Evolutionary conservation across 805 yeast species (phyloP).

Genomic region (Danielozyma ontarioensis): DNA sequence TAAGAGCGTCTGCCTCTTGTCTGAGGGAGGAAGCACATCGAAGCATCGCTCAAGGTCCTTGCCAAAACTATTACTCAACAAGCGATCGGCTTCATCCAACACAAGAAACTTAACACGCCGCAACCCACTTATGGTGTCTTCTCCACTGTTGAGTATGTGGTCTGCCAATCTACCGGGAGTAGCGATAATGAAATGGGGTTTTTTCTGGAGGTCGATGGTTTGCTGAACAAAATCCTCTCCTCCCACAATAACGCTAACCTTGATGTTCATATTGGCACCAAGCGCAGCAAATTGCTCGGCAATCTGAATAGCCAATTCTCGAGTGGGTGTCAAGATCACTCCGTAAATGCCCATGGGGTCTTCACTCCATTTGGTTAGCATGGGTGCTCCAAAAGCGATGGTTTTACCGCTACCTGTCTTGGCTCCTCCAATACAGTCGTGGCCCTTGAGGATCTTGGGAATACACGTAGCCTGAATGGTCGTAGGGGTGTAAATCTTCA

Average conservation of each 20-base stretch:
- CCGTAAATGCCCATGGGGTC: constrained; percentile 95
- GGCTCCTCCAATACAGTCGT: constrained; percentile 97
- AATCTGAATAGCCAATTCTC: constrained; percentile 93
- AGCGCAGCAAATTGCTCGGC: constrained; percentile 95
- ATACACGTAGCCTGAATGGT: constrained; percentile 85
- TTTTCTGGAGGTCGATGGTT: constrained; percentile 69
- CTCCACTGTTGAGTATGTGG: constrained; percentile 83
- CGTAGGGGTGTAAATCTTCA: constrained; percentile 82
- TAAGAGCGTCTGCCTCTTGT: constrained; percentile 75
- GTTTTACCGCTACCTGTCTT: constrained; percentile 98
- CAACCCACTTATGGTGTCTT: constrained; percentile 76
- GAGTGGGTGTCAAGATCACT: constrained; percentile 79
- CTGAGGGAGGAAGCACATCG: constrained; percentile 62
- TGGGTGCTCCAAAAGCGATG: constrained; percentile 96
- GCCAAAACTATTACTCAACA: constrained; percentile 79
- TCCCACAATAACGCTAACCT: constrained; percentile 83
- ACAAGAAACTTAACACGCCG: constrained; percentile 77
- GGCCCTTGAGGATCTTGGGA: constrained; percentile 76
- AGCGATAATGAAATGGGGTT: constrained; percentile 93
- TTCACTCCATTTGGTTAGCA: constrained; percentile 88
- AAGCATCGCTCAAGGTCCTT: constrained; percentile 73
- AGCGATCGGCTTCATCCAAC: constrained; percentile 92
- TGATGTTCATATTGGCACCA: constrained; percentile 83
- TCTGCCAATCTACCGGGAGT: constrained; percentile 97
- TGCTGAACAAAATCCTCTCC: constrained; percentile 94